Evolutionary conservation across 306 rosid genomes (phyloP).

Genomic region (Trifolium pratense): DNA sequence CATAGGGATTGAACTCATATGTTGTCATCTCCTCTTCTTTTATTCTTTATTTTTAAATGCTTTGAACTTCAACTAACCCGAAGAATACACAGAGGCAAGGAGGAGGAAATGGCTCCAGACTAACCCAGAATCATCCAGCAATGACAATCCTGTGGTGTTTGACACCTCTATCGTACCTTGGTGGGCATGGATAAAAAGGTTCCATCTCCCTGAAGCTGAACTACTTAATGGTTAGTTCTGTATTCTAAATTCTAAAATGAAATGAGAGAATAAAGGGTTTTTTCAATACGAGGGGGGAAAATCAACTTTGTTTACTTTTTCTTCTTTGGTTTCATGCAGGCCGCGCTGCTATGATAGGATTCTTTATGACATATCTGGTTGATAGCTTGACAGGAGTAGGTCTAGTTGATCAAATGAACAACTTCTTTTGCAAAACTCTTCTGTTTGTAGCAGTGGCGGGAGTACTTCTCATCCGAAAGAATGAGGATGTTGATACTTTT

Average conservation of each 20-base stretch:
- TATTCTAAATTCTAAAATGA: constrained; percentile 10
- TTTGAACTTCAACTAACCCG: constrained; percentile 40
- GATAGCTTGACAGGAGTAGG: constrained; percentile 99
- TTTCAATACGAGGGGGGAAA: neutral
- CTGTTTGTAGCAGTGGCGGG: constrained; percentile 84
- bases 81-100: constrained; percentile 76
- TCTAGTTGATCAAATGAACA: constrained; percentile 91
- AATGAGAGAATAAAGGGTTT: neutral
- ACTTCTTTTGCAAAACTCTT: constrained; percentile 92
- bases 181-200: constrained; percentile 99
- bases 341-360: constrained; percentile 62
- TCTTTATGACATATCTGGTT: constrained; percentile 92
- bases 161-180: constrained; percentile 95
- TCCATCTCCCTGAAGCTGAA: constrained; percentile 99
- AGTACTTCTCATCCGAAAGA: constrained; percentile 91
- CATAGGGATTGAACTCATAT: constrained; percentile 21
- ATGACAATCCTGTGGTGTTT: constrained; percentile 75
- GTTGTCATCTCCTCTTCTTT: neutral
- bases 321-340: constrained; percentile 41
- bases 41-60: constrained; percentile 9
- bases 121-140: constrained; percentile 84
- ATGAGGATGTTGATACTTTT: constrained; percentile 78
- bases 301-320: constrained; percentile 2
- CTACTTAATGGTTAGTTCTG: constrained; percentile 77
- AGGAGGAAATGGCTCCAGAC: constrained; percentile 92